Evolutionary conservation across 352 stramenopile species (phyloP).

Genomic region (Pythium dissotocum): DNA sequence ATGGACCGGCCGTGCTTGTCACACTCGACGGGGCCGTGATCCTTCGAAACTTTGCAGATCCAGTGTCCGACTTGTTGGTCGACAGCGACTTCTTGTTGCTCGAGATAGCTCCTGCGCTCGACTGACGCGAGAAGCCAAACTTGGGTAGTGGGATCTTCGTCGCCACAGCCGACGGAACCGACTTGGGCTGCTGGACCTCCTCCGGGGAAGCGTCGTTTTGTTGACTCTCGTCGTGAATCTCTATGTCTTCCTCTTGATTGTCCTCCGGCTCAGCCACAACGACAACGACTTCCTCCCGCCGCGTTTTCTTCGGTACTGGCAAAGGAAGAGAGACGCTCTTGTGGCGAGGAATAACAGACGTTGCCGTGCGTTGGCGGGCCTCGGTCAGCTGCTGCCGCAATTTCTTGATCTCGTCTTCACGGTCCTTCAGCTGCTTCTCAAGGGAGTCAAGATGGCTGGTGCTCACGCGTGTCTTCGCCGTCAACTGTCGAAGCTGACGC

Average conservation of each 20-base stretch:
- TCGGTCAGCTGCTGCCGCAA: conserved; percentile 71
- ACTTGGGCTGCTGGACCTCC: not conserved
- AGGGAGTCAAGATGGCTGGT: conserved; percentile 67
- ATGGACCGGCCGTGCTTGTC: conserved; percentile 12
- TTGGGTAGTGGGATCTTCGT: conserved; percentile 21
- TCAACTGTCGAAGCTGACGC: conserved; percentile 64
- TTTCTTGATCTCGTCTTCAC: conserved; percentile 82
- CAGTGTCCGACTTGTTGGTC: conserved; percentile 13
- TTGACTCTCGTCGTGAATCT: not conserved
- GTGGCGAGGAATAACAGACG: conserved; percentile 66
- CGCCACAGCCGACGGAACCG: not conserved
- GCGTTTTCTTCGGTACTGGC: conserved; percentile 31
- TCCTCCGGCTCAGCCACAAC: not conserved
- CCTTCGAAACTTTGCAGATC: conserved; percentile 18
- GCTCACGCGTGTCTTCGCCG: conserved; percentile 62
- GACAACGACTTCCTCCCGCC: conserved; percentile 1
- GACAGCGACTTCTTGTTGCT: conserved; percentile 13
- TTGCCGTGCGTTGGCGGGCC: conserved; percentile 67
- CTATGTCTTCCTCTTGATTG: conserved; percentile 21
- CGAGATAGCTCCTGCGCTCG: not conserved
- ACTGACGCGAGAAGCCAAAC: conserved; percentile 15
- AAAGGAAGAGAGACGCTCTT: not conserved
- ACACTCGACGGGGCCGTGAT: conserved; percentile 12
- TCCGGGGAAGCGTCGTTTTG: not conserved
- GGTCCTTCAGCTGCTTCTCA: conserved; percentile 67